Evolutionary conservation across 768 basidiomycete genomes (phyloP), one percentile per base, ranked within the genome.

Genomic region (Leccinum pellstonianum): DNA sequence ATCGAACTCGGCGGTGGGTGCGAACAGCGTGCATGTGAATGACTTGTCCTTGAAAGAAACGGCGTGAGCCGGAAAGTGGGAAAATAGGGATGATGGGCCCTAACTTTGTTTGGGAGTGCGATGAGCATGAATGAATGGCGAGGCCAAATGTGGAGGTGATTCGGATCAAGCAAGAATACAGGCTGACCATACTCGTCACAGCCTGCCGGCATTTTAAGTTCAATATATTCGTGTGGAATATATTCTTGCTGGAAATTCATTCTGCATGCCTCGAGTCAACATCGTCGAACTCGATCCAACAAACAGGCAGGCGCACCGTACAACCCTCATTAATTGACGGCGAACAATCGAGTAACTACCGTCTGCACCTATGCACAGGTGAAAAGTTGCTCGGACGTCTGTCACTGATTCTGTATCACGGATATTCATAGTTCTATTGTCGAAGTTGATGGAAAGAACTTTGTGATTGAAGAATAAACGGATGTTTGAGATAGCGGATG

Each of bases 91-190:
- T 11, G 47, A 66, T 58, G 51, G 29, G 48, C 46, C 68, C 68
- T 77, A 77, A 96, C 96, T 83, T 91, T 88, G 80, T 99, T 99
- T 65, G 96, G 95, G 58, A 99, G 86, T 21, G 94, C 96, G 69
- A 99, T 98, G 68, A 99, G 85, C 96, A 99, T 99, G 82, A 98
- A 98, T 51, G 94, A 93, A 75, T 95, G 92, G 71, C 96, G 90
- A 64, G 96, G 97, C 96, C 96, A 99, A 69, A 99, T 98, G 78
- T 99, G 96, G 66, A 99, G 87, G 76, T 98, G 91, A 75, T 91
- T 90, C 68, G 92, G 91, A 81, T 95, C 93, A 75, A 99, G 87
- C 59, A 86, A 79, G 79, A 90, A 98, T 27, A 78, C 79, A 63
- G 86, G 77, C 61, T 81, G 80, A 72, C 84, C 91, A 73, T 79